Evolutionary conservation across 371 early-diverging fungal genomes (phyloP), one percentile per base, ranked within the genome.

Genomic region (Choanephora cucurbitarum): DNA sequence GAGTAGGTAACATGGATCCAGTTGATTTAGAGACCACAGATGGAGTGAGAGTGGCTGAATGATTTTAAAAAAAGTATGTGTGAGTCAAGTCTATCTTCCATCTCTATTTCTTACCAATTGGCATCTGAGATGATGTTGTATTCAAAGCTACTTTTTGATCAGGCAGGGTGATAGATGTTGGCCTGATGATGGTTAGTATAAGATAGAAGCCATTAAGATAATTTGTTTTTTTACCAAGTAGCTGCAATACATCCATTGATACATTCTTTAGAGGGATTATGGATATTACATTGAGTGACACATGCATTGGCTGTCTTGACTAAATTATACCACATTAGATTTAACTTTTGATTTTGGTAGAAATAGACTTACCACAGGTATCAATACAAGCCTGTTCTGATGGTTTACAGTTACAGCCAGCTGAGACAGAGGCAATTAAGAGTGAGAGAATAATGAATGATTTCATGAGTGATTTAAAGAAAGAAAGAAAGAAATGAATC

Each of bases 311-410:
- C 62, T 37, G 52, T 52, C 10, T 40, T 48, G 13, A 66, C 66
- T 66, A 31, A 19, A 3, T n/a, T n/a, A n/a, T n/a, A n/a, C n/a
- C n/a, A n/a, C n/a, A n/a, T n/a, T n/a, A n/a, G n/a, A n/a, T n/a
- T n/a, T n/a, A n/a, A n/a, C n/a, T n/a, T n/a, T n/a, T n/a, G n/a
- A n/a, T n/a, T n/a, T n/a, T n/a, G n/a, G n/a, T 10, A 41, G 33
- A 47, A 3, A 41, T 24, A 52, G n/a, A 44, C 21, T 63, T 68
- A 68, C 68, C 68, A 57, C 68, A 68, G 43, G 60, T 63, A 34
- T 49, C 46, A 19, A 60, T 21, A 40, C 68, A 64, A 5, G 49
- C 18, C 21, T 54, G 60, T 40, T 68, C 64, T 9, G 46, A 19
- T 13, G 64, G 41, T 31, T 53, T 40, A 60, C 68, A 68, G 44